Percentiles rank a stretch among this genome's conserved stretches.
These are phyloP conservation scores for Penicillium sp. DNA, from an alignment of 2,329 filamentous ascomycete species.

Conservation along the genomic window DNA sequence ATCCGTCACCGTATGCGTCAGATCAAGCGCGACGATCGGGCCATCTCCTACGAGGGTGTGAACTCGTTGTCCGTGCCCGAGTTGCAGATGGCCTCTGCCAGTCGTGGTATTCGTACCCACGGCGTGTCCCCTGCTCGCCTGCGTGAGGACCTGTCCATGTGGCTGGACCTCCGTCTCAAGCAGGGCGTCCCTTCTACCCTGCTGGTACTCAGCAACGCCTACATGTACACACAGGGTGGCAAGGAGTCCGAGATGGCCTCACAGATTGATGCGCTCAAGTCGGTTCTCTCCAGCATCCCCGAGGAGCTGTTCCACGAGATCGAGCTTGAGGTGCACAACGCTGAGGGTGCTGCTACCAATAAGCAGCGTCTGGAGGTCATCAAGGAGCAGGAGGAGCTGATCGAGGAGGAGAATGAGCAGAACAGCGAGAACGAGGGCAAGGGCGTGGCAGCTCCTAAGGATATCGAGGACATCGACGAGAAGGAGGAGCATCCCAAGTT, in stretches of 20 bases:
- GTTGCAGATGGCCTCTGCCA: conserved; percentile 87
- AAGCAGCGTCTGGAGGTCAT: conserved; percentile 98
- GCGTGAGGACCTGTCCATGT: conserved; percentile 86
- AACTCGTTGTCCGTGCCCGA: conserved; percentile 91
- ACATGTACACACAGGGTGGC: conserved; percentile 80
- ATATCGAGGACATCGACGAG: conserved; percentile 91
- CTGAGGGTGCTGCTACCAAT: conserved; percentile 96
- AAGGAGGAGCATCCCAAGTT: conserved; percentile 66
- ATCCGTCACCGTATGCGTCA: conserved; percentile 97
- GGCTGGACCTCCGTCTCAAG: conserved; percentile 90
- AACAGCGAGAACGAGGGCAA: conserved; percentile 76
- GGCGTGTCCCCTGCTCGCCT: conserved; percentile 86
- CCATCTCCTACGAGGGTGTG: conserved; percentile 91
- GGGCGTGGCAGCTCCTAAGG: conserved; percentile 74
- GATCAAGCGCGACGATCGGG: conserved; percentile 96
- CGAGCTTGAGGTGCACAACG: conserved; percentile 94
- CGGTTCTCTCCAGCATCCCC: conserved; percentile 90
- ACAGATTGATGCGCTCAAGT: conserved; percentile 90
- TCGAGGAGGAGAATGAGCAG: conserved; percentile 95
- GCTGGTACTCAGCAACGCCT: conserved; percentile 93
- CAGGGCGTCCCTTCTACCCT: conserved; percentile 96
- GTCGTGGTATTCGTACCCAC: conserved; percentile 88
- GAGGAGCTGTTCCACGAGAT: conserved; percentile 99
- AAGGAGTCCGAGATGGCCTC: conserved; percentile 80
- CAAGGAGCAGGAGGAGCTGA: conserved; percentile 97